A percentile compares a stretch with the other conserved stretches of the same genome.
Conservation (phyloP, 2,329 filamentous ascomycete genomes). For the Aspergillus amoenus region DNA sequence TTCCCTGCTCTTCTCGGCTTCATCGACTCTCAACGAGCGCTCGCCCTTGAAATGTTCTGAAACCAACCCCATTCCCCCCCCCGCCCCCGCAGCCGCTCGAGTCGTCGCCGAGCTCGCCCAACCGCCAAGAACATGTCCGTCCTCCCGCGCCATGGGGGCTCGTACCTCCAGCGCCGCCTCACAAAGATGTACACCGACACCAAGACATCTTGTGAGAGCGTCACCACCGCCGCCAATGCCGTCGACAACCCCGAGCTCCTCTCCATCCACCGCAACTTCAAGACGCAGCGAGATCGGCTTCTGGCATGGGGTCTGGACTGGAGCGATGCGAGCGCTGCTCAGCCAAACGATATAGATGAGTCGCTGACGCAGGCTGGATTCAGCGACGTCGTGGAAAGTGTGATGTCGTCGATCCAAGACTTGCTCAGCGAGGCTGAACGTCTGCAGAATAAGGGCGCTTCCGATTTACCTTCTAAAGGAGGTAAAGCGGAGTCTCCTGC, state of each 20-base stretch:
- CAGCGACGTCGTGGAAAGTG: conserved; percentile 63
- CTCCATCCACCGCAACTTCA: conserved; percentile 58
- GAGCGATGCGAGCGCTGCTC: conserved; percentile 59
- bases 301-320: conserved; percentile 66
- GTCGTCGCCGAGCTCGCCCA: conserved; percentile 16
- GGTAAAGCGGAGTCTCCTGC: conserved; percentile 30
- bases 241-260: conserved; percentile 54
- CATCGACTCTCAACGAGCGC: conserved; percentile 6
- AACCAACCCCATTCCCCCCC: conserved; percentile 8
- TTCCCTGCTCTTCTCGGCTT: conserved; percentile 1
- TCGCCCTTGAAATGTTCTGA: conserved; percentile 19
- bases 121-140: conserved; percentile 44
- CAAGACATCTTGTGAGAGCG: conserved; percentile 60
- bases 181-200: conserved; percentile 65
- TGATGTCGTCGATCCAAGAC: conserved; percentile 64
- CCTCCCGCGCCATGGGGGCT: conserved; percentile 42
- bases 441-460: conserved; percentile 50
- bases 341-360: conserved; percentile 62
- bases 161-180: conserved; percentile 50
- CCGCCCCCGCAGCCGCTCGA: conserved; percentile 11
- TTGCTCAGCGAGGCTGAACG: conserved; percentile 62
- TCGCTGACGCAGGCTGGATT: conserved; percentile 61
- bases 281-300: conserved; percentile 63
- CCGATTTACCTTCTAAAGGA: conserved; percentile 37
- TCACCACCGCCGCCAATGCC: conserved; percentile 50